Conservation (phyloP, 1,139 yeast genomes). For the Debaryomyces singareniensis region DNA sequence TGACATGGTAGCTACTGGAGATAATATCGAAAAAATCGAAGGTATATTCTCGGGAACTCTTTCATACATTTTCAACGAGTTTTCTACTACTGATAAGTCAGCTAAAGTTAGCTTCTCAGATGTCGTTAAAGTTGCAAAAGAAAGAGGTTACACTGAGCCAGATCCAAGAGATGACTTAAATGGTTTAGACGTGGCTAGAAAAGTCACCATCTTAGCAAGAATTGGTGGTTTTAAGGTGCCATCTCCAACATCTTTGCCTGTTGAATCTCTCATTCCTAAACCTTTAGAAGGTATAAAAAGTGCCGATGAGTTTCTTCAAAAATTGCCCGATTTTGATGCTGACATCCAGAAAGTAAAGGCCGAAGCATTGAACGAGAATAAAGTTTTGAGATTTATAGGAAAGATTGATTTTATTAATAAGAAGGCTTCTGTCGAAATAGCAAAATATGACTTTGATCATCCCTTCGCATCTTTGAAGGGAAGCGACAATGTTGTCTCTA, state of each 20-base stretch:
- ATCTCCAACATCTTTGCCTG: slow-evolving; percentile 95
- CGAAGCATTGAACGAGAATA: slow-evolving; percentile 74
- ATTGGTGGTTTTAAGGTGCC: slow-evolving; percentile 79
- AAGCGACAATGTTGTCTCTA: slow-evolving; percentile 90
- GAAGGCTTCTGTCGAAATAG: slow-evolving; percentile 78
- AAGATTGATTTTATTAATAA: slow-evolving; percentile 70
- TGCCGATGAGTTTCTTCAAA: slow-evolving; percentile 71
- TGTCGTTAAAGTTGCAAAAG: slow-evolving; percentile 80
- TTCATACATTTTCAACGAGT: slow-evolving; percentile 93
- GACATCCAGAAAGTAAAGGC: slow-evolving; percentile 73
- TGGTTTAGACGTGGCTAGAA: slow-evolving; percentile 97
- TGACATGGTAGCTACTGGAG: slow-evolving; percentile 88
- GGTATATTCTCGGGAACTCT: slow-evolving; percentile 96
- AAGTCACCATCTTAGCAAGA: slow-evolving; percentile 92
- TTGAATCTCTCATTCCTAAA: slow-evolving; percentile 85
- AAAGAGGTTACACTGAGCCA: slow-evolving; percentile 95
- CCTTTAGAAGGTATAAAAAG: slow-evolving; percentile 69
- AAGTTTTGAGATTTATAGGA: slow-evolving; percentile 92
- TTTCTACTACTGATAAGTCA: slow-evolving; percentile 61
- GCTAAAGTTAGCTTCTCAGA: slow-evolving; percentile 72
- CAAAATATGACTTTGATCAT: slow-evolving; percentile 77
- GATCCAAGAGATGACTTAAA: slow-evolving; percentile 98
- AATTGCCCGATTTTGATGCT: slow-evolving; percentile 75
- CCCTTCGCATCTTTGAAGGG: slow-evolving; percentile 96
- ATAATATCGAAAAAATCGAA: slow-evolving; percentile 81